Conservation (phyloP, 176 grass and related monocot species). For the Olyra latifolia region DNA sequence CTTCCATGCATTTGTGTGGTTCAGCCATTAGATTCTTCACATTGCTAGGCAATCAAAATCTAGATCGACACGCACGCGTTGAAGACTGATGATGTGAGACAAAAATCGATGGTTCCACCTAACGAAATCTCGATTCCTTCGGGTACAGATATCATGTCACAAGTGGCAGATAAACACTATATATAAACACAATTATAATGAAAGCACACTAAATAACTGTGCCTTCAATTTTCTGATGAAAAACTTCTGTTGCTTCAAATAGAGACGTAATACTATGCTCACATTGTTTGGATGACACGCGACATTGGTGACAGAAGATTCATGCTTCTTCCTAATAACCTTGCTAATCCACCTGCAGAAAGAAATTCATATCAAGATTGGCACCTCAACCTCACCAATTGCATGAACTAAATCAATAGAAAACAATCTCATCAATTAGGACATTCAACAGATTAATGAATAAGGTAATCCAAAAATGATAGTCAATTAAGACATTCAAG, state of each 20-base stretch:
- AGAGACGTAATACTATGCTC: conserved; percentile 14
- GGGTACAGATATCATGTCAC: conserved; percentile 2
- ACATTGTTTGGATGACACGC: conserved; percentile 99
- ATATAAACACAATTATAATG: not conserved
- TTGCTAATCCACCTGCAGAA: conserved; percentile 96
- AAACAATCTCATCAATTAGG: not conserved
- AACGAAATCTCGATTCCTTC: conserved; percentile 32
- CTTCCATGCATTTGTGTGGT: conserved; percentile 29
- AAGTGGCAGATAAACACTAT: not conserved
- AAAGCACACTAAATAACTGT: not conserved
- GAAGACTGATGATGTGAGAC: conserved; percentile 28
- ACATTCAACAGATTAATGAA: not conserved
- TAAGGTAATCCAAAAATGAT: conserved; percentile 17
- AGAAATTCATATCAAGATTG: not conserved
- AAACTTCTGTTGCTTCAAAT: not conserved
- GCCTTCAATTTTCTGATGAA: not conserved
- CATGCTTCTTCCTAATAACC: conserved; percentile 92
- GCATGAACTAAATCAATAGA: conserved; percentile 2
- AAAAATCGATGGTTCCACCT: conserved; percentile 15
- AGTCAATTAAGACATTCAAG: not conserved
- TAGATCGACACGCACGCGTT: not conserved
- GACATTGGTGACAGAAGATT: conserved; percentile 91
- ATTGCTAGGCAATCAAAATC: conserved; percentile 24
- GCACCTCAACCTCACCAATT: not conserved
- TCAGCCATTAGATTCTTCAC: conserved; percentile 22